Evolutionary conservation across 2,329 filamentous ascomycete genomes (phyloP), one percentile per base, ranked within the genome.

Genomic region (Fusarium sp.): DNA sequence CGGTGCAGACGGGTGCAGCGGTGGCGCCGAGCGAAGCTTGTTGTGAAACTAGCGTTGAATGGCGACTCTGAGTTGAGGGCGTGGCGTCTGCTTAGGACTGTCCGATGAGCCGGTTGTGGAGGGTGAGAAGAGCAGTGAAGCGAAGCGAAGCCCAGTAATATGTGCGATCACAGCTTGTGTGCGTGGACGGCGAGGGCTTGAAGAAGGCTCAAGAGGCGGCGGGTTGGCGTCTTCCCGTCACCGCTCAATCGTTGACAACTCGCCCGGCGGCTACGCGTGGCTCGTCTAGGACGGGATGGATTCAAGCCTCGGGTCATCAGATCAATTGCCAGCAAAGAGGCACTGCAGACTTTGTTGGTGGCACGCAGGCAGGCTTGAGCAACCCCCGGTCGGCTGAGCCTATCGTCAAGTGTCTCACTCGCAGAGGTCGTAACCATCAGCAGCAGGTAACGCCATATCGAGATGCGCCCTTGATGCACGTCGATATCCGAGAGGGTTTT

Each of bases 11-110:
- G 60, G 56, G 42, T 71, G 46, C 61, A 63, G 68, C 56, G 33
- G 63, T 64, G 66, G 72, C 49, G 62, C 61, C 58, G 38, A 57
- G 36, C 38, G 68, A 62, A 61, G 46, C 61, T 33, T 56, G 70
- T 56, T 73, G 55, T 33, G 14, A 49, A 46, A 64, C 71, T 71
- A 74, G 38, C 49, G 49, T 51, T 57, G 16, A 5, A 40, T 33
- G 22, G 49, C 61, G 35, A 72, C 64, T 69, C 51, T 64, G 56
- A 22, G 55, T 62, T 63, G 53, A 69, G 61, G 71, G 59, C 46
- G 71, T 74, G 71, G 71, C 71, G 71, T 44, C 63, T 33, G 66
- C 55, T 35, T 70, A 40, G 61, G 57, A 42, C 46, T 55, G 60
- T 46, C 64, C 58, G 58, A 67, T 51, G 42, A 59, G 33, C 63